These are phyloP conservation scores for Platanthera zijinensis DNA, from an alignment of 106 monocot species.

Conservation along the genomic window DNA sequence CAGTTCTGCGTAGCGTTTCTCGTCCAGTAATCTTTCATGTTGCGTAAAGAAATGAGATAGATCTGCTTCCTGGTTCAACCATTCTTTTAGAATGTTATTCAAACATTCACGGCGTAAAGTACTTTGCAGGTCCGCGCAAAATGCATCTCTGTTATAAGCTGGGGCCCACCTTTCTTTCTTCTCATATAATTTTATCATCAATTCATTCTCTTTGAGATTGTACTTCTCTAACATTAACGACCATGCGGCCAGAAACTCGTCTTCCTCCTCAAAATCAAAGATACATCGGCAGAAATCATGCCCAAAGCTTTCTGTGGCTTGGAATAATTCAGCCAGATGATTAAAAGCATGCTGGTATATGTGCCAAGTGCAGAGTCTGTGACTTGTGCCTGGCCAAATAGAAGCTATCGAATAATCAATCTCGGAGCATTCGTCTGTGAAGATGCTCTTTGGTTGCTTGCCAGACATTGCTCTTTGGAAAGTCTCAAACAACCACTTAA, in stretches of 20 bases:
- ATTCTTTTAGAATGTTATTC: conserved; percentile 25
- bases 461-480: conserved; percentile 49
- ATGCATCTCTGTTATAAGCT: conserved; percentile 31
- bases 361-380: conserved; percentile 41
- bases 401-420: conserved; percentile 33
- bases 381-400: conserved; percentile 37
- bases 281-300: conserved; percentile 51
- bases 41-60: conserved; percentile 33
- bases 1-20: conserved; percentile 32
- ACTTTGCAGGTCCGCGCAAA: conserved; percentile 49
- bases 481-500: conserved; percentile 69
- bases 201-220: conserved; percentile 48
- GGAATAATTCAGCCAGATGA: conserved; percentile 21
- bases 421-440: conserved; percentile 29
- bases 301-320: conserved; percentile 35
- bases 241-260: conserved; percentile 54
- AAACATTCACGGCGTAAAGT: conserved; percentile 38
- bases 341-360: conserved; percentile 47
- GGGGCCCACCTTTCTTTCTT: conserved; percentile 57
- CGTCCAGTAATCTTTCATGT: conserved; percentile 33
- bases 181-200: conserved; percentile 42
- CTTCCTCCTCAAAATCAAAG: conserved; percentile 58
- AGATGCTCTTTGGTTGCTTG: conserved; percentile 48
- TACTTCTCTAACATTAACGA: conserved; percentile 40
- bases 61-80: conserved; percentile 31